A percentile compares a stretch with the other conserved stretches of the same genome.
Conservation (phyloP, 129 eudicot species). For the Heracleum sosnowskyi region DNA sequence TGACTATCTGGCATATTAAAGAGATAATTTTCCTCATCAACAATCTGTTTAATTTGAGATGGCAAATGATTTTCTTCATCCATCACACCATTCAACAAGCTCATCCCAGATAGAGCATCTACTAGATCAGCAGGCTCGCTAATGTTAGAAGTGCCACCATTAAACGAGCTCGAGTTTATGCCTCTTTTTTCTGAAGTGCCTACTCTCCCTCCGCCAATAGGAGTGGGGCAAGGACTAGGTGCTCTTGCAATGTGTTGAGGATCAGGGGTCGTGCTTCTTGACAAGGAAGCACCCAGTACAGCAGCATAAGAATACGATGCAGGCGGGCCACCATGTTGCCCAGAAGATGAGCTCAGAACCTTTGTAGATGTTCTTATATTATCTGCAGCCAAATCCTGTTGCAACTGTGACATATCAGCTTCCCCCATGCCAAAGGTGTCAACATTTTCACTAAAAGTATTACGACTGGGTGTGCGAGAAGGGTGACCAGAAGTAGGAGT, state of each 20-base stretch:
- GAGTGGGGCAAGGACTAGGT: conserved; percentile 86
- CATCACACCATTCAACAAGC: conserved; percentile 43
- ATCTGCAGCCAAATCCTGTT: conserved; percentile 32
- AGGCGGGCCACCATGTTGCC: conserved; percentile 42
- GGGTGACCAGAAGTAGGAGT: conserved; percentile 74
- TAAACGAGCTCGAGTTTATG: conserved; percentile 42
- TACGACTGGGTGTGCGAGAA: conserved; percentile 92
- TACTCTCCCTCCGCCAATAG: conserved; percentile 70
- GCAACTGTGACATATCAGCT: conserved; percentile 58
- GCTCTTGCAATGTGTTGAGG: conserved; percentile 80
- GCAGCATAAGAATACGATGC: conserved; percentile 92
- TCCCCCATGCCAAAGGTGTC: conserved; percentile 41
- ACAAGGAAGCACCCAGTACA: conserved; percentile 80
- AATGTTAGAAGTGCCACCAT: conserved; percentile 37
- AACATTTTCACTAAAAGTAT: conserved; percentile 57
- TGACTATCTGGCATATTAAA: conserved; percentile 39
- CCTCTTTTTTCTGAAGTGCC: conserved; percentile 48
- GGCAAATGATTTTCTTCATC: conserved; percentile 39
- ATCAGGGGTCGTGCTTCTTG: conserved; percentile 97
- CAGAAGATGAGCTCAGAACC: conserved; percentile 28
- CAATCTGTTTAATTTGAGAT: conserved; percentile 36
- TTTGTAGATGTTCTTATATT: conserved; percentile 20
- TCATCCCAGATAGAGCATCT: conserved; percentile 74
- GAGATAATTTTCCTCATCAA: conserved; percentile 46
- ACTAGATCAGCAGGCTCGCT: conserved; percentile 55